Conservation (phyloP, 306 rosid species). For the Malus orientalis region DNA sequence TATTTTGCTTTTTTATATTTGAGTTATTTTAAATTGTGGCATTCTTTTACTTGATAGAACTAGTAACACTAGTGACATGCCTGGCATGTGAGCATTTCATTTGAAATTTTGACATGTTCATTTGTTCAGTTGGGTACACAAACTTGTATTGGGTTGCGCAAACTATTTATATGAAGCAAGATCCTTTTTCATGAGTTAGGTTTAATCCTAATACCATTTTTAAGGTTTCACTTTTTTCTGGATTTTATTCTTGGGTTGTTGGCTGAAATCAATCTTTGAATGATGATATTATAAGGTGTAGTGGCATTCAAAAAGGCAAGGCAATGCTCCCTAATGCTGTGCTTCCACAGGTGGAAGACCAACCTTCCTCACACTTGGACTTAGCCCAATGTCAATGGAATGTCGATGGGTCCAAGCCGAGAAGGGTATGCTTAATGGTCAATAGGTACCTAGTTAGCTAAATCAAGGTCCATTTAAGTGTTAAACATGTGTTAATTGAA, state of each 20-base stretch:
- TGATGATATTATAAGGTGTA: too few species aligned
- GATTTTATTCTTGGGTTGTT: not conserved
- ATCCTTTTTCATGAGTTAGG: not conserved
- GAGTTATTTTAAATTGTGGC: not conserved
- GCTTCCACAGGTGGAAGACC: too few species aligned
- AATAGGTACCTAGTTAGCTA: too few species aligned
- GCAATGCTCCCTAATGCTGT: too few species aligned
- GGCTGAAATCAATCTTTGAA: too few species aligned
- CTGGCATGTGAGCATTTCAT: not conserved
- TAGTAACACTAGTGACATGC: not conserved
- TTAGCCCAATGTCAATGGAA: too few species aligned
- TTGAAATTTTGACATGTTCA: slow-evolving; percentile 1
- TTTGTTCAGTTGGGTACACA: not conserved
- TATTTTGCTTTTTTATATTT: not conserved
- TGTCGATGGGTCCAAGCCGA: too few species aligned
- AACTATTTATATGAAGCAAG: not conserved
- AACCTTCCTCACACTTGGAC: too few species aligned
- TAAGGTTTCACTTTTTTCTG: not conserved
- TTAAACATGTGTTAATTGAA: too few species aligned
- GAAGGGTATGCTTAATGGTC: too few species aligned
- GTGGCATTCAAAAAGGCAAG: too few species aligned
- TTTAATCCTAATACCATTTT: not conserved
- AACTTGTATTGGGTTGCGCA: not conserved
- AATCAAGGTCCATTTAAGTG: too few species aligned
- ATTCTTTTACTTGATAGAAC: not conserved